Evolutionary conservation across 164 flowering plant species (phyloP).

Genomic region (Magnolia sinica): DNA sequence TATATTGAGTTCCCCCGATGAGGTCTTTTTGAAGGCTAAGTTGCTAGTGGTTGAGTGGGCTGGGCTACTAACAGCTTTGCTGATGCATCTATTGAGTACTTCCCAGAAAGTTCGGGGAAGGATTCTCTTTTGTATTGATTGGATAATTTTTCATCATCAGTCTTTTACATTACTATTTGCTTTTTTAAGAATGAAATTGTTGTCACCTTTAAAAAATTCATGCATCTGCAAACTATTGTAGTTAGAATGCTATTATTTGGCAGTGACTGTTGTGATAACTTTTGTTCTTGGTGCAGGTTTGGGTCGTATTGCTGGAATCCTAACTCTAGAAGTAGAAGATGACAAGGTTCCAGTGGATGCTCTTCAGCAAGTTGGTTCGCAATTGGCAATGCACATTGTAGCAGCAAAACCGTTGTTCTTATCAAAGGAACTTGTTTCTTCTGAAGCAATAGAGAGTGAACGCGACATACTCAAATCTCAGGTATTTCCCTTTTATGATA

Average conservation of each 20-base stretch:
- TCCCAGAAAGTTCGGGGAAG: too few species aligned
- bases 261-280: not conserved
- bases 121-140: too few species aligned
- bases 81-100: too few species aligned
- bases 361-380: conserved; percentile 74
- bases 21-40: too few species aligned
- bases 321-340: conserved; percentile 72
- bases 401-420: conserved; percentile 89
- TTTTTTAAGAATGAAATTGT: not conserved
- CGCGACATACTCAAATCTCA: conserved; percentile 85
- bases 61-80: too few species aligned
- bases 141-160: too few species aligned
- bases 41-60: too few species aligned
- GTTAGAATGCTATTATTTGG: not conserved
- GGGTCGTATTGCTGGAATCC: conserved; percentile 88
- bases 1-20: too few species aligned
- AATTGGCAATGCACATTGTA: conserved; percentile 94
- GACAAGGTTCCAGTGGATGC: conserved; percentile 48
- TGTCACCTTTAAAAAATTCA: not conserved
- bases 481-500: conserved; percentile 36
- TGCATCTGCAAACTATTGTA: not conserved
- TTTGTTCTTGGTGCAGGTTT: conserved; percentile 44
- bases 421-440: conserved; percentile 73
- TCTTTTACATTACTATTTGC: too few species aligned
- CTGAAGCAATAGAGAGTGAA: conserved; percentile 72